These are phyloP conservation scores for Pyricularia sp. DNA, from an alignment of 2,329 filamentous ascomycete species.

Conservation along the genomic window DNA sequence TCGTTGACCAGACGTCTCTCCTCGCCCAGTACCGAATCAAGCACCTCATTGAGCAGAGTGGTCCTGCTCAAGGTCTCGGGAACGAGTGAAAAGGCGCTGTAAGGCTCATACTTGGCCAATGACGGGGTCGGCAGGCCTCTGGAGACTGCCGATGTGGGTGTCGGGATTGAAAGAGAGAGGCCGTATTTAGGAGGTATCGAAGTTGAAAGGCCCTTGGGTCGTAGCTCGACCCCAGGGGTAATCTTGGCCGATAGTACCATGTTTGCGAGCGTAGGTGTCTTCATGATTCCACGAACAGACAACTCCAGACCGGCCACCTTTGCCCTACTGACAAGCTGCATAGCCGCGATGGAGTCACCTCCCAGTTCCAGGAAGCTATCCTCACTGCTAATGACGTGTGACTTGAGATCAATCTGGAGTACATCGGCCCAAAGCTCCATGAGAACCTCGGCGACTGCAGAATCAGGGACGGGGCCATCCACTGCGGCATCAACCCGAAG, in stretches of 20 bases:
- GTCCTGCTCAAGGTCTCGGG: background rate
- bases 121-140: background rate
- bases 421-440: slow-evolving; percentile 9
- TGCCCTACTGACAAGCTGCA: slow-evolving; percentile 8
- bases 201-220: background rate
- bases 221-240: background rate
- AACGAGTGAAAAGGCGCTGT: background rate
- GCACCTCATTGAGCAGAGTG: background rate
- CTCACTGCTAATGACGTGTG: slow-evolving; percentile 2
- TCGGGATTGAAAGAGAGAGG: background rate
- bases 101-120: background rate
- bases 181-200: background rate
- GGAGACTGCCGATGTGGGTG: background rate
- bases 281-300: slow-evolving; percentile 5
- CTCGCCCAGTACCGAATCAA: background rate
- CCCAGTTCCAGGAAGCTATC: slow-evolving; percentile 12
- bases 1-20: slow-evolving; percentile 5
- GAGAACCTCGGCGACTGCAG: background rate
- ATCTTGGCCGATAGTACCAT: slow-evolving; percentile 6
- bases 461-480: background rate
- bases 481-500: slow-evolving; percentile 3
- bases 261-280: background rate
- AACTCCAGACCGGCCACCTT: slow-evolving; percentile 5
- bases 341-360: slow-evolving; percentile 13
- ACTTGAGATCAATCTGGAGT: slow-evolving; percentile 7